phyloP scores from a whole-genome alignment of 768 basidiomycete genomes.

The Xanthoconium stramineum region DNA sequence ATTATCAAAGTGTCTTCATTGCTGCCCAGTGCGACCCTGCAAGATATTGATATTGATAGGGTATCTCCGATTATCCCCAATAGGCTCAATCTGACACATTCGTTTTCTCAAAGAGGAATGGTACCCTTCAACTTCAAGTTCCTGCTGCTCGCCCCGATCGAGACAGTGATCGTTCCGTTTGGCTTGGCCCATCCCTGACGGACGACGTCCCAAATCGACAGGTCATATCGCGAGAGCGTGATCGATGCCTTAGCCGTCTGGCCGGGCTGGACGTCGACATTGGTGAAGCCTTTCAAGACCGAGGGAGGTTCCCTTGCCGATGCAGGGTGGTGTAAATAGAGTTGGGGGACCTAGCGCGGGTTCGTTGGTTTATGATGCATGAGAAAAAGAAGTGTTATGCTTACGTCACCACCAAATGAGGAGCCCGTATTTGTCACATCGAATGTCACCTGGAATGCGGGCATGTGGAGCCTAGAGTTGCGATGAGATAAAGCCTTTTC shows the following conservation, averaged over 20 bases:
- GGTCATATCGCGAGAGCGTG: slow-evolving; percentile 62
- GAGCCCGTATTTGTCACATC: slow-evolving; percentile 62
- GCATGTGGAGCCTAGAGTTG: slow-evolving; percentile 55
- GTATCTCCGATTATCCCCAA: too few relatives aligned
- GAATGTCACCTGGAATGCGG: slow-evolving; percentile 62
- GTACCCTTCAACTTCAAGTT: slow-evolving; percentile 53
- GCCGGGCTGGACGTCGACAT: slow-evolving; percentile 49
- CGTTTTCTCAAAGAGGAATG: slow-evolving; percentile 14
- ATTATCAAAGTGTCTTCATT: too few relatives aligned
- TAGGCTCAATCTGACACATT: too few relatives aligned
- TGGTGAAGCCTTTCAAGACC: slow-evolving; percentile 66
- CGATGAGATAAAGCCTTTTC: not conserved
- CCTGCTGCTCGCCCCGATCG: slow-evolving; percentile 68
- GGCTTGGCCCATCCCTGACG: slow-evolving; percentile 77
- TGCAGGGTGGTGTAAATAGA: slow-evolving; percentile 67
- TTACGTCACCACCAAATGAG: slow-evolving; percentile 62
- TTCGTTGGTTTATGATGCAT: not conserved
- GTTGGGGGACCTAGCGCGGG: slow-evolving; percentile 57
- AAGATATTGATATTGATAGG: too few relatives aligned
- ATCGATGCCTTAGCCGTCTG: slow-evolving; percentile 48
- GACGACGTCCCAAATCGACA: slow-evolving; percentile 74
- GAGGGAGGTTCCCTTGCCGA: slow-evolving; percentile 69
- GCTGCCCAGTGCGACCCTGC: too few relatives aligned
- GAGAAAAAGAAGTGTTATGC: slow-evolving; percentile 9
- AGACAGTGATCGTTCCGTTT: slow-evolving; percentile 55